Base-by-base conservation (phyloP, 2,329 filamentous ascomycete species). In the Pestalotiopsis fici region DNA sequence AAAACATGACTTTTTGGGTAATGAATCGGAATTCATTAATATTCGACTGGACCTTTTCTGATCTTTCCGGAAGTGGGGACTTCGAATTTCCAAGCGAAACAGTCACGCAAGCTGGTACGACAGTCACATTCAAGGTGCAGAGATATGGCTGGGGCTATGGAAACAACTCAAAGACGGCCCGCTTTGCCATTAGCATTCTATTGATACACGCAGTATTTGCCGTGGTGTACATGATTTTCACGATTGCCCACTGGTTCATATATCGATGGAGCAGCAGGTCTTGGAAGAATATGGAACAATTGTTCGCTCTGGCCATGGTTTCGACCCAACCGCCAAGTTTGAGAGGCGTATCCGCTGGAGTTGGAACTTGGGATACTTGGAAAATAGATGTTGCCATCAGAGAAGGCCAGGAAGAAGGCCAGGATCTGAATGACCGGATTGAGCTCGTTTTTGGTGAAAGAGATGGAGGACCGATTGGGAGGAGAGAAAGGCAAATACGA, bases 111-210 rank as follows among this genome's bases (percentile, higher is more conserved):
- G 23, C 35, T 2, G 12, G 25, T 35, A 15, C 2, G 2, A 35
- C 62, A 18, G 5, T 59, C 2, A 65, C 50, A 12, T 65, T 57
- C 35, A 47, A 15, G 15, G 63, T 59, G 9, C 11, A 25, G 21
- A 27, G 63, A 2, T 65, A 59, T 12, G 64, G 64, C 64, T 65
- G 54, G 50, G 55, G 64, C 35, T 65, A 65, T 1, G 64, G 64
- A 3, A 4, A 21, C 1, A 3, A n/a, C 2, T 25, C 64, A 7
- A 59, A 59, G 23, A 65, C 64, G 7, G 64, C 37, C 0, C 3
- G 3, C 2, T 59, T 65, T 21, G 50, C 64, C 4, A 28, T 59
- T 0, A 21, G 50, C 23, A n/a, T 65, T 3, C 21, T 65, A 7
- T 9, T 65, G 1, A 9, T 65, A 21, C 64, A 65, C 21, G 54